A percentile compares a stretch with the other conserved stretches of the same genome.
phyloP scores from a whole-genome alignment of 495 filamentous ascomycete genomes.

The Penicillium riverlandense region DNA sequence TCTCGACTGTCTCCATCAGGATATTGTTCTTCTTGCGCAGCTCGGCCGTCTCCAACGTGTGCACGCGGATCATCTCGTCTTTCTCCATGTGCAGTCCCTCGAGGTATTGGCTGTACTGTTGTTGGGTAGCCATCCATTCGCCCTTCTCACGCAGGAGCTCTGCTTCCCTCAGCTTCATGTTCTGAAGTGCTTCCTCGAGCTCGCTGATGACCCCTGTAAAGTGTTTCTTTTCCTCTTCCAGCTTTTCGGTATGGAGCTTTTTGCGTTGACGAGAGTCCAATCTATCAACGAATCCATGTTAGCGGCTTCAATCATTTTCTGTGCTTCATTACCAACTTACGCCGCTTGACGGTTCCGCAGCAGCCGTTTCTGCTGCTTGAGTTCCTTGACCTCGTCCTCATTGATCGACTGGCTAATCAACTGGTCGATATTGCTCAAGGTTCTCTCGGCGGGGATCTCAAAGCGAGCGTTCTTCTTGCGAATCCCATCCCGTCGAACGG shows the following conservation, averaged over 20 bases:
- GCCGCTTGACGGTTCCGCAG: conserved; percentile 93
- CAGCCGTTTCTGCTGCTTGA: conserved; percentile 96
- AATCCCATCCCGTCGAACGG: conserved; percentile 76
- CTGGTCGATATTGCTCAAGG: conserved; percentile 88
- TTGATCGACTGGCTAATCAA: conserved; percentile 83
- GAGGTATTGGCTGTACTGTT: conserved; percentile 68
- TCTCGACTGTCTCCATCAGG: conserved; percentile 77
- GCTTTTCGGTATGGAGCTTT: conserved; percentile 95
- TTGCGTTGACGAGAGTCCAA: conserved; percentile 96
- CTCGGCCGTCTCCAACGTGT: conserved; percentile 91
- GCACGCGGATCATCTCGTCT: conserved; percentile 79
- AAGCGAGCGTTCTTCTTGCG: conserved; percentile 99
- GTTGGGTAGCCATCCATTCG: conserved; percentile 58
- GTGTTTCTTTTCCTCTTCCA: conserved; percentile 95
- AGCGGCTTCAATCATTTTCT: conserved; percentile 11
- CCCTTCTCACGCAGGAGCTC: conserved; percentile 61
- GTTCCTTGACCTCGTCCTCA: conserved; percentile 92
- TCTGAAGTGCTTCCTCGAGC: conserved; percentile 70
- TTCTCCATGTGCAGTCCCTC: conserved; percentile 76
- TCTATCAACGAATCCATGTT: conserved; percentile 39
- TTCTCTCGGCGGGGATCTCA: conserved; percentile 92
- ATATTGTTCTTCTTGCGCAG: conserved; percentile 93
- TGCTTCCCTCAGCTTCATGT: conserved; percentile 45
- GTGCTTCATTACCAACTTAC: conserved; percentile 45
- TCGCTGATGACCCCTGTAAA: conserved; percentile 65